Conservation (phyloP, 208 protist species). For the Leishmania gerbilli region DNA sequence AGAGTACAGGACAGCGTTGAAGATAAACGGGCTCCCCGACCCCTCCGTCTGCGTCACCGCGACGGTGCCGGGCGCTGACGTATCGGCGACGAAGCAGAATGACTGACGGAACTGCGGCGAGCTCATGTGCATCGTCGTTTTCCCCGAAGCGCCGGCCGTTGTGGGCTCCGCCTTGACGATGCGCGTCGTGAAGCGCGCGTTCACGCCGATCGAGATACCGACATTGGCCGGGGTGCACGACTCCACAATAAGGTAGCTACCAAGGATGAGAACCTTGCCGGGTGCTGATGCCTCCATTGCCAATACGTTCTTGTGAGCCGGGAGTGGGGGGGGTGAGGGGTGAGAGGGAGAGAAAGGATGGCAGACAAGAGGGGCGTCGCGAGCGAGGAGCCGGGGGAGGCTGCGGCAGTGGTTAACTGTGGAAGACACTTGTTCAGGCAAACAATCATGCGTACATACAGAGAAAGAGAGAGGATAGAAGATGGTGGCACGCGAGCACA, state of each 20-base stretch:
- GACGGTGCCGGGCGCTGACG: constrained; percentile 32
- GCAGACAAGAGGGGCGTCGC: background rate
- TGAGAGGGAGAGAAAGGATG: background rate
- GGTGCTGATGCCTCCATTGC: constrained; percentile 78
- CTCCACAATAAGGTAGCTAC: constrained; percentile 96
- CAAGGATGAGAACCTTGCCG: constrained; percentile 96
- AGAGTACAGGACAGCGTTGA: constrained; percentile 70
- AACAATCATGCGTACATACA: background rate
- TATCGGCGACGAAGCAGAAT: constrained; percentile 60
- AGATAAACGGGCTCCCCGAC: constrained; percentile 62
- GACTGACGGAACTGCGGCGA: constrained; percentile 84
- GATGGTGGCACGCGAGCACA: background rate
- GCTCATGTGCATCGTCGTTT: constrained; percentile 52
- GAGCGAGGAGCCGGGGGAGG: background rate
- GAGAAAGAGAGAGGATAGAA: background rate
- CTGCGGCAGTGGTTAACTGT: background rate
- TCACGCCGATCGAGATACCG: constrained; percentile 93
- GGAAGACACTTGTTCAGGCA: background rate
- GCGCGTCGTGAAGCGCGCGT: constrained; percentile 86
- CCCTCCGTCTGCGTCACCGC: constrained; percentile 62
- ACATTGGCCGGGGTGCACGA: constrained; percentile 60
- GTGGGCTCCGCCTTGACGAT: constrained; percentile 22
- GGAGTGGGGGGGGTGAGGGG: background rate
- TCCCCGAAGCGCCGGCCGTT: constrained; percentile 1
- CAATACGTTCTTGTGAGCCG: background rate